Conservation (phyloP, 208 protist species). For the Acanthamoeba triangularis region DNA sequence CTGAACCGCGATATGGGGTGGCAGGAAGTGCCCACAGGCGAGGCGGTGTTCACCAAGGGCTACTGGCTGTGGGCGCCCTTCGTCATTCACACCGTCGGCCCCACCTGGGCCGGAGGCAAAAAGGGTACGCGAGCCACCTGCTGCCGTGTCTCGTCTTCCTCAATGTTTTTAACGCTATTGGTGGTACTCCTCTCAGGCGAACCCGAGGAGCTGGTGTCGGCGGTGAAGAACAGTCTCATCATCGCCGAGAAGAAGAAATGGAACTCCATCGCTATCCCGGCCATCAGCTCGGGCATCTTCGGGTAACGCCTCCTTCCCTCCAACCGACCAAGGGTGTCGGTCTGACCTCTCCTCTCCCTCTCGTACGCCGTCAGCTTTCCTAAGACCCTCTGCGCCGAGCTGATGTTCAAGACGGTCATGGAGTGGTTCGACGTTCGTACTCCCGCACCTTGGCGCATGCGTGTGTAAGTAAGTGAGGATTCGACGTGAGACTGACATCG, state of each 20-base stretch:
- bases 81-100: slow-evolving; percentile 62
- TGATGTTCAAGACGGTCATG: slow-evolving; percentile 72
- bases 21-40: slow-evolving; percentile 66
- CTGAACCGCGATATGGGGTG: neutral
- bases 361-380: neutral
- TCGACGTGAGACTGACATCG: neutral
- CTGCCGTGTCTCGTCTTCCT: neutral
- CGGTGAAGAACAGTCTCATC: slow-evolving; percentile 46
- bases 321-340: neutral
- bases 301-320: neutral
- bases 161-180: neutral
- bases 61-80: slow-evolving; percentile 33
- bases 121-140: neutral
- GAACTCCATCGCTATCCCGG: slow-evolving; percentile 33
- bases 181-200: neutral
- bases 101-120: slow-evolving; percentile 60
- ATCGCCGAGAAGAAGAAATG: slow-evolving; percentile 65
- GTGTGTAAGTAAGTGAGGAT: neutral
- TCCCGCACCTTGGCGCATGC: neutral
- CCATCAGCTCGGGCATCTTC: slow-evolving; percentile 68
- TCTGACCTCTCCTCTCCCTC: neutral
- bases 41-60: slow-evolving; percentile 45
- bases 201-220: slow-evolving; percentile 31
- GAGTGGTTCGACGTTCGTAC: slow-evolving; percentile 32
- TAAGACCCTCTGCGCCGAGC: slow-evolving; percentile 44